These are phyloP conservation scores for Melanogaster broomeanus DNA, from an alignment of 768 basidiomycete genomes.

Conservation along the genomic window DNA sequence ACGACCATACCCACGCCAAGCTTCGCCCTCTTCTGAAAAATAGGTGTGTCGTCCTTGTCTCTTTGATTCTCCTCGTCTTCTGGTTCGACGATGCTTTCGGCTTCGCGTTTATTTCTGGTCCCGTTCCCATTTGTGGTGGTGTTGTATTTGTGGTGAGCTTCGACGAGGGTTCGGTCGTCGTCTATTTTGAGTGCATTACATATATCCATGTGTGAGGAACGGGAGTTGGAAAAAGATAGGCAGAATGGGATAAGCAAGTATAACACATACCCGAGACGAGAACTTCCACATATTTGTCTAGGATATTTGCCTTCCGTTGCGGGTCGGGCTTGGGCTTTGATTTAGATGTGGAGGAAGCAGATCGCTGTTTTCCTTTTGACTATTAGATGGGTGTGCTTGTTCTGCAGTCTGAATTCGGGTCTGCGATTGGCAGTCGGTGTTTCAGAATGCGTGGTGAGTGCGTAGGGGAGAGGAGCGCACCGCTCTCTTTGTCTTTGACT, in stretches of 20 bases:
- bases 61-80: constrained; percentile 3
- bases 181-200: constrained; percentile 14
- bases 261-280: constrained; percentile 14
- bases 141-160: constrained; percentile 16
- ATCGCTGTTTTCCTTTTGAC: constrained; percentile 5
- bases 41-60: constrained; percentile 2
- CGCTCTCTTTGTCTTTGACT: constrained; percentile 9
- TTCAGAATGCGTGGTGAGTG: background rate
- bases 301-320: constrained; percentile 4
- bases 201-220: background rate
- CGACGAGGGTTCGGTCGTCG: constrained; percentile 29
- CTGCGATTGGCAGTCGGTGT: background rate
- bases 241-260: background rate
- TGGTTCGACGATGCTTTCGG: background rate
- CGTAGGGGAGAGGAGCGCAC: background rate
- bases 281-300: constrained; percentile 6
- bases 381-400: background rate
- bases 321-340: background rate
- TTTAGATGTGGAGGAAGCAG: background rate
- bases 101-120: constrained; percentile 4
- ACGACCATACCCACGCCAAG: background rate
- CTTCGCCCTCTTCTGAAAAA: background rate
- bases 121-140: background rate
- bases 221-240: background rate
- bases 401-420: constrained; percentile 4